These are phyloP conservation scores for Paramecium pentaurelia DNA, from an alignment of 73 alveolate species.

Conservation along the genomic window DNA sequence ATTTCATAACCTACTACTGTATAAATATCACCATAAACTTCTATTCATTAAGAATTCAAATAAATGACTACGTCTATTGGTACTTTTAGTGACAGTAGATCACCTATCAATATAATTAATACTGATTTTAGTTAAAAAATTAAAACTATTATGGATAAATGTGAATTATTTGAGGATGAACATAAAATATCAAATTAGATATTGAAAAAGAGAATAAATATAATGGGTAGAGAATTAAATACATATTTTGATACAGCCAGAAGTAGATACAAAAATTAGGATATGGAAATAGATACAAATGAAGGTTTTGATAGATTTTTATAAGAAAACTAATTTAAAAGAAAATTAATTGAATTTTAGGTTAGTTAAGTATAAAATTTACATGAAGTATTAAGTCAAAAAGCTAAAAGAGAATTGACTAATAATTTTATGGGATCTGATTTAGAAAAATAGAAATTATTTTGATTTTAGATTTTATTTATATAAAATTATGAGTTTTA, in stretches of 20 bases:
- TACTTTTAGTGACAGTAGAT: background rate
- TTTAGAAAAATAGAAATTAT: background rate
- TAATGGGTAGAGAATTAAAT: background rate
- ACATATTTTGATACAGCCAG: background rate
- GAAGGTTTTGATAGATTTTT: slow-evolving; percentile 15
- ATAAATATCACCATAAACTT: background rate
- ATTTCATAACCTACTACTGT: background rate
- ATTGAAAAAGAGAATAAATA: background rate
- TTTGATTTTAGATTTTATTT: background rate
- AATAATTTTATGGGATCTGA: slow-evolving; percentile 8
- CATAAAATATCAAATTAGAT: background rate
- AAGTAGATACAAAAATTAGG: background rate
- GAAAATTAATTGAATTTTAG: background rate
- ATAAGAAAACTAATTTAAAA: background rate
- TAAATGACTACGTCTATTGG: background rate
- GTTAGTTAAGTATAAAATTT: background rate
- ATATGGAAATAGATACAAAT: background rate
- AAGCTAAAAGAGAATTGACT: background rate
- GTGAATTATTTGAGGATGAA: background rate
- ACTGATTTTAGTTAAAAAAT: background rate
- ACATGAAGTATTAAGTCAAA: background rate
- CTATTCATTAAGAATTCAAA: background rate
- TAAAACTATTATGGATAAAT: background rate
- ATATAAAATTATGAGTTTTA: background rate
- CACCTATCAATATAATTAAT: background rate